These are phyloP conservation scores for Paradendryphiella salina DNA, from an alignment of 2,329 filamentous ascomycete species.

Conservation along the genomic window DNA sequence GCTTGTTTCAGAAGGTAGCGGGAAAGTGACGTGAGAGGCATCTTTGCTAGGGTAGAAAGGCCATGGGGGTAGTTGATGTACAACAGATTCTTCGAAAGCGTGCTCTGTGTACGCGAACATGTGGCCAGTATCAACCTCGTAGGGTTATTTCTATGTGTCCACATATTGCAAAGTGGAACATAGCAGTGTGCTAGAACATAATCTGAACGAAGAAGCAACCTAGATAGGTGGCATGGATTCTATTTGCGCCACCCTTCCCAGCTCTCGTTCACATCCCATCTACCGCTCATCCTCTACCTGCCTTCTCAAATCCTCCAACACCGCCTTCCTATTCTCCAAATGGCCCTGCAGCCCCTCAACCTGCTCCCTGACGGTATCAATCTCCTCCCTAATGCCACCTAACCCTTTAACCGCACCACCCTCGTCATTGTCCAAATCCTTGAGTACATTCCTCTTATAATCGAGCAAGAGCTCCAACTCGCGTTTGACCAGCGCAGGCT, in stretches of 20 bases:
- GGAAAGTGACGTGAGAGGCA: no score
- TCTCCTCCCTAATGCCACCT: slow-evolving; percentile 79
- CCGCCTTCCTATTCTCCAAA: slow-evolving; percentile 72
- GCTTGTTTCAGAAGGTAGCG: slow-evolving; percentile 21
- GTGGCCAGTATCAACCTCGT: no score
- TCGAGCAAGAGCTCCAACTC: slow-evolving; percentile 93
- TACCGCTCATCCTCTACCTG: slow-evolving; percentile 87
- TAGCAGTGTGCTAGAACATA: no score
- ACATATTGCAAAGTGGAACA: no score
- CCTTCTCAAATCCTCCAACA: slow-evolving; percentile 73
- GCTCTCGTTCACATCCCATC: slow-evolving; percentile 30
- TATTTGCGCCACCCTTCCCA: background rate
- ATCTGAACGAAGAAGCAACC: no score
- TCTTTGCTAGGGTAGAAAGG: background rate
- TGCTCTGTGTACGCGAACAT: no score
- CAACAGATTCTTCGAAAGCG: no score
- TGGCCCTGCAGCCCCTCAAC: slow-evolving; percentile 87
- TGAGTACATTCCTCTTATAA: slow-evolving; percentile 82
- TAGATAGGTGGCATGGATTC: background rate
- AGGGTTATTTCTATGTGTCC: no score
- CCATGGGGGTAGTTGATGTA: background rate
- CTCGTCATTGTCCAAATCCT: slow-evolving; percentile 72
- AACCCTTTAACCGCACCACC: slow-evolving; percentile 66
- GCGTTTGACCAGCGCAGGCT: slow-evolving; percentile 88
- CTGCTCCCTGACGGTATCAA: slow-evolving; percentile 90